A percentile compares a stretch with the other conserved stretches of the same genome.
phyloP scores from a whole-genome alignment of 2,329 filamentous ascomycete genomes.

The Alternaria sp. region DNA sequence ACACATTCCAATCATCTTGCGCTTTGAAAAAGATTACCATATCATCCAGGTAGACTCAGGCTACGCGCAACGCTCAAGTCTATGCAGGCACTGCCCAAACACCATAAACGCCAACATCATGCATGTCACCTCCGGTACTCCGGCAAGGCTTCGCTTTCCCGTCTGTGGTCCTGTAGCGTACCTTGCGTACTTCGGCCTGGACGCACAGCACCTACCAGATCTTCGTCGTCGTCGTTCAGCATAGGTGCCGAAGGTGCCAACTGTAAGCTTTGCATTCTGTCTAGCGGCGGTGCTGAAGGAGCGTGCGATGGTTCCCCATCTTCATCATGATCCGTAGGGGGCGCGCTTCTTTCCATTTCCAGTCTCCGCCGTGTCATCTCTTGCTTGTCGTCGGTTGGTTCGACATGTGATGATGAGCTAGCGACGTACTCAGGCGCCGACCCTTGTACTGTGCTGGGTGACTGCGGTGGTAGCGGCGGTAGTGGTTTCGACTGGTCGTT shows the following conservation, averaged over 20 bases:
- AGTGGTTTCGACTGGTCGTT: constrained; percentile 27
- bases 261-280: constrained; percentile 15
- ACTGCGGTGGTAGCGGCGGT: constrained; percentile 33
- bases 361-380: constrained; percentile 69
- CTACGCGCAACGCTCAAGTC: constrained; percentile 1
- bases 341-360: constrained; percentile 54
- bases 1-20: not conserved
- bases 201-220: constrained; percentile 41
- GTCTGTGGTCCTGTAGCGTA: constrained; percentile 14
- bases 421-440: constrained; percentile 39
- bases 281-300: constrained; percentile 31
- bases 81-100: constrained; percentile 2
- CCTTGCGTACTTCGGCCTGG: constrained; percentile 22
- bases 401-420: constrained; percentile 43
- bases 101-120: constrained; percentile 8
- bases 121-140: constrained; percentile 39
- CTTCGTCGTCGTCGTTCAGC: constrained; percentile 47
- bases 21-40: not conserved
- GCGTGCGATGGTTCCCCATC: constrained; percentile 26
- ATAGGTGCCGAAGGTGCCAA: constrained; percentile 44
- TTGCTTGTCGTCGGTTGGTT: constrained; percentile 75
- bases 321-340: constrained; percentile 40
- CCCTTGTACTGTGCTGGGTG: constrained; percentile 22
- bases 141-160: constrained; percentile 41
- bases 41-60: not conserved